Evolutionary conservation across 148 eudicot species (phyloP).

Genomic region (Salicornia ramosissima): DNA sequence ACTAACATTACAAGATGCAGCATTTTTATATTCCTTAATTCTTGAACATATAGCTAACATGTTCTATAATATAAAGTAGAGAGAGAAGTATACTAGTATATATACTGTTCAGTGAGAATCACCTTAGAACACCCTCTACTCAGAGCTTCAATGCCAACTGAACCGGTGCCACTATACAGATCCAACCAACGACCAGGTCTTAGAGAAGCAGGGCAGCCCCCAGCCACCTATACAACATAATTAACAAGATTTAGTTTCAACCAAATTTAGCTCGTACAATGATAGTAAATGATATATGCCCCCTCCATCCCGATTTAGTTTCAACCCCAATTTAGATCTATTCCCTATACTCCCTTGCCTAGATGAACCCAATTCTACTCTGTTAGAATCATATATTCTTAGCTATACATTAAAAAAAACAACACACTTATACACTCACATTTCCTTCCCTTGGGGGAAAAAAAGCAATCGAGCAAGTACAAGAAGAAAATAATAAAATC

Average conservation of each 20-base stretch:
- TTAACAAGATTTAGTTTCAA: not conserved
- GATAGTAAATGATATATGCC: no score
- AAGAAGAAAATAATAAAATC: no score
- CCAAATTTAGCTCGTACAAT: no score
- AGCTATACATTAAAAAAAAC: no score
- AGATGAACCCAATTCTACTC: no score
- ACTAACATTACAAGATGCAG: not conserved
- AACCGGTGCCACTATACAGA: constrained; percentile 92
- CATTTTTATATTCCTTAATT: not conserved
- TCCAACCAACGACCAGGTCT: constrained; percentile 95
- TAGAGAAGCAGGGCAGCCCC: constrained; percentile 81
- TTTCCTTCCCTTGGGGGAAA: no score
- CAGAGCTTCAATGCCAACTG: constrained; percentile 94
- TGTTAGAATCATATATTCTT: no score
- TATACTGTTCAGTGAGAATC: not conserved
- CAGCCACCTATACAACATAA: constrained; percentile 52
- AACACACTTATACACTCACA: no score
- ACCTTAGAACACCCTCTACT: constrained; percentile 97
- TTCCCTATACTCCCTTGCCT: no score
- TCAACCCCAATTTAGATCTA: no score
- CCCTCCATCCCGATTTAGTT: no score
- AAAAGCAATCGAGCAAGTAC: no score
- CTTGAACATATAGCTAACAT: not conserved
- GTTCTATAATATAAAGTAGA: not conserved
- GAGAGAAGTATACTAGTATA: not conserved